Evolutionary conservation across 2,329 filamentous ascomycete species (phyloP), one percentile per base, ranked within the genome.

Genomic region (Ophiostoma novo-ulmi): DNA sequence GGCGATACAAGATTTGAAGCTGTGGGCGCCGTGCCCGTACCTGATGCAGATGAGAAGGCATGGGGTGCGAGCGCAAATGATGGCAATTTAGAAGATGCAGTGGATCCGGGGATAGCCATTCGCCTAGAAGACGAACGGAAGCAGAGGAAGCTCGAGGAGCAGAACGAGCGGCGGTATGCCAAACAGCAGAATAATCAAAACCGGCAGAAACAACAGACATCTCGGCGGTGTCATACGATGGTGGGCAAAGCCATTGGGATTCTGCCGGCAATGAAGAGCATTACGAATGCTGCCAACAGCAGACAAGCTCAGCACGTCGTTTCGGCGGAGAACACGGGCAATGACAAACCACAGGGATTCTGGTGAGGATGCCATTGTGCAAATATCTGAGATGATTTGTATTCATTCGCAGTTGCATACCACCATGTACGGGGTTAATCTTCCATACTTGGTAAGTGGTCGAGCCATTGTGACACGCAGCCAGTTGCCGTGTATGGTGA

Each of bases 1-100:
- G 72, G 72, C 58, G 73, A 75, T 36, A 38, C 55, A 17, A 70
- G 72, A 0, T 75, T 73, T 20, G 73, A 72, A 58, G 70, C 73
- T 0, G 31, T 74, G 1, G 72, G 71, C 4, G 65, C 68, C 44
- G 41, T 71, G 58, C 66, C 66, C 1, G 26, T 38, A 58, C 67
- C 61, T 1, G 44, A 41, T 1, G 11, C 36, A 4, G 61, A 65
- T 5, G 52, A 69, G 1, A 31, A 39, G 2, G 13, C 52, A 20
- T 70, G 72, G 70, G 31, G 20, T 31, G 35, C 31, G 17, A 13
- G n/a, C n/a, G 36, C 14, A 2, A 11, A 55, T 3, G n/a, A n/a
- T 11, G 58, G 4, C 26, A 31, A 44, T n/a, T n/a, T 8, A 3
- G 14, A 67, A 5, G 38, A 67, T 14, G n/a, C 22, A 3, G n/a